A percentile compares a stretch with the other conserved stretches of the same genome.
phyloP scores from a whole-genome alignment of 2,329 filamentous ascomycete species.

The Paraconiothyrium brasiliense region DNA sequence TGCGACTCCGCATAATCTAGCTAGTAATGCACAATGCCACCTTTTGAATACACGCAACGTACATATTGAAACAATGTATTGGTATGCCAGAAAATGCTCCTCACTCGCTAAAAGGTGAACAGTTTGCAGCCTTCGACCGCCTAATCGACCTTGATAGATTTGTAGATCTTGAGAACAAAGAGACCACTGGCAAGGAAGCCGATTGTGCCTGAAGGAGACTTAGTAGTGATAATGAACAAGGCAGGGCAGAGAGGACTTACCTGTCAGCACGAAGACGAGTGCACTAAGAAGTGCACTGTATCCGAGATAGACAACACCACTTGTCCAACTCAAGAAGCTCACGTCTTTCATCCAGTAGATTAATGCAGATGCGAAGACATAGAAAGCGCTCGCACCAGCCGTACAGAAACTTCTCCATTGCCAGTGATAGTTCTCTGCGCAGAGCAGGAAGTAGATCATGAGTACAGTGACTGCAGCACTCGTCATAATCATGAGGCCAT shows the following conservation, averaged over 20 bases:
- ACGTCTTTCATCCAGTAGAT: constrained; percentile 91
- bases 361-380: constrained; percentile 91
- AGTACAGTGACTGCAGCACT: constrained; percentile 91
- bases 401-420: constrained; percentile 96
- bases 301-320: constrained; percentile 89
- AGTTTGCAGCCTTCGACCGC: background rate
- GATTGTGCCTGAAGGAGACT: constrained; percentile 76
- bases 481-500: constrained; percentile 95
- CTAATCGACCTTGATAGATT: constrained; percentile 97
- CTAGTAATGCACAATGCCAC: background rate
- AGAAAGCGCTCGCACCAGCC: constrained; percentile 87
- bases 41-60: constrained; percentile 7
- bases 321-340: constrained; percentile 83
- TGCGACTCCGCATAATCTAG: constrained; percentile 7
- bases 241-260: constrained; percentile 63
- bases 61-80: constrained; percentile 2
- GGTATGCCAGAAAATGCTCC: background rate
- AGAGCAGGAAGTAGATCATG: constrained; percentile 95
- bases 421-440: constrained; percentile 98
- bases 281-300: constrained; percentile 91
- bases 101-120: background rate
- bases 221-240: background rate
- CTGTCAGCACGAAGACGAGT: constrained; percentile 91
- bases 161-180: constrained; percentile 93
- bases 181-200: constrained; percentile 95